phyloP scores from a whole-genome alignment of 169 alveolate genomes.

The Gregarina niphandrodes region DNA sequence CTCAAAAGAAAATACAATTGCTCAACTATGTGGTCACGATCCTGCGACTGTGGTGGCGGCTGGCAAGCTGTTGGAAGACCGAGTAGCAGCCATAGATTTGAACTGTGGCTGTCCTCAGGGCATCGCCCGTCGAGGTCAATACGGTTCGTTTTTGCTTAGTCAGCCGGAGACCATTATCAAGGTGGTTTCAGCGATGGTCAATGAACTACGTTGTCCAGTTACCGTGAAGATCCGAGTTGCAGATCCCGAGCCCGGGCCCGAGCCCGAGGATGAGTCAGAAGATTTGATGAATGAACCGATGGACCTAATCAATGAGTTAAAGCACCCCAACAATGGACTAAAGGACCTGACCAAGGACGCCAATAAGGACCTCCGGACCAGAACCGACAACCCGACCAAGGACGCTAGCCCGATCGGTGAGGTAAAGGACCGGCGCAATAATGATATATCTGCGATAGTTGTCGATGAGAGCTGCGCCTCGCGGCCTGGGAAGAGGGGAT shows the following conservation, averaged over 20 bases:
- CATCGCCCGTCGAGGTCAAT: slow-evolving; percentile 39
- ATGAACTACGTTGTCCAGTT: slow-evolving; percentile 31
- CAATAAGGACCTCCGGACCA: too few relatives aligned
- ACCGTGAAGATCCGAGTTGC: slow-evolving; percentile 37
- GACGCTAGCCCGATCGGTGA: too few relatives aligned
- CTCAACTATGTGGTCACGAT: slow-evolving; percentile 42
- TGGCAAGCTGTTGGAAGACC: slow-evolving; percentile 31
- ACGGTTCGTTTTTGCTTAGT: slow-evolving; percentile 39
- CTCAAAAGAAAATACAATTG: too few relatives aligned
- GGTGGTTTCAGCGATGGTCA: slow-evolving; percentile 23
- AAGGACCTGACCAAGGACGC: too few relatives aligned
- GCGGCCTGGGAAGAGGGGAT: too few relatives aligned
- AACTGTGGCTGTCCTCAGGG: slow-evolving; percentile 52
- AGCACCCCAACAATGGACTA: too few relatives aligned
- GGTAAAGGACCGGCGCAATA: too few relatives aligned
- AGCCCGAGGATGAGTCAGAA: neutral
- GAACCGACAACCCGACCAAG: too few relatives aligned
- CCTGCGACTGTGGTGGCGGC: slow-evolving; percentile 32
- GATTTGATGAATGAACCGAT: neutral
- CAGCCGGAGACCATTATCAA: slow-evolving; percentile 29
- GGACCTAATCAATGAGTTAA: neutral
- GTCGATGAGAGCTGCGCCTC: too few relatives aligned
- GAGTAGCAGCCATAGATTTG: slow-evolving; percentile 41
- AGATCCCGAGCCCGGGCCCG: slow-evolving; percentile 4
- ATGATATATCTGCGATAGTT: too few relatives aligned